Evolutionary conservation across 2,329 filamentous ascomycete species (phyloP), one percentile per base, ranked within the genome.

Genomic region (Curvularia eragrostidis): DNA sequence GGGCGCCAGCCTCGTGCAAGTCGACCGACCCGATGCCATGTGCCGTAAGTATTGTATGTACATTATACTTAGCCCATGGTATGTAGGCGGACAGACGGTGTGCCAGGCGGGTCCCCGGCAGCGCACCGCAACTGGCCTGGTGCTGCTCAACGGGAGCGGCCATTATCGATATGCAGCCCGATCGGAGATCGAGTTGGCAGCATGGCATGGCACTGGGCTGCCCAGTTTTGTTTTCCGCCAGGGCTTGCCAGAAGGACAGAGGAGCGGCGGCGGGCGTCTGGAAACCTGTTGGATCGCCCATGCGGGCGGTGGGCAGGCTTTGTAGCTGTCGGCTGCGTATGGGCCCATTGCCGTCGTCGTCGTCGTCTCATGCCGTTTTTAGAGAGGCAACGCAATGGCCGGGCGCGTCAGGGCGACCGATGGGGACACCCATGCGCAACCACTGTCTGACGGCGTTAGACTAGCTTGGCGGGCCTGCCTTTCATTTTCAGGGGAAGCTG

Each of bases 401-500:
- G 56, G 58, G 56, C n/a, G 51, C 58, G 58, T 67, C 54, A 63
- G 63, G 59, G 59, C 61, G 62, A 62, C 62, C 63, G 63, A 67
- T 61, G 65, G 58, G 59, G 21, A 13, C 58, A 67, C 59, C 67
- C 66, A 67, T 69, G 67, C 63, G 44, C 50, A 51, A 60, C 56
- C 52, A 59, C 57, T 59, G 34, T 49, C 47, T 62, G 58, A 66
- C 62, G 43, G 62, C 65, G 53, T 67, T 70, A 69, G 64, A 56
- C 59, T 49, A 61, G 61, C 67, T 69, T 69, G 68, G 67, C 65
- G 55, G 47, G 50, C 51, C 56, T 61, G 59, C 61, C 63, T 69
- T 62, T 66, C 60, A 66, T 67, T 69, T 69, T 70, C 68, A 70
- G 68, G 68, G 68, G 68, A 66, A 70, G 59, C 62, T 69, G 52